These are phyloP conservation scores for Wickerhamiella australiensis DNA, from an alignment of 805 yeast species.

Conservation along the genomic window DNA sequence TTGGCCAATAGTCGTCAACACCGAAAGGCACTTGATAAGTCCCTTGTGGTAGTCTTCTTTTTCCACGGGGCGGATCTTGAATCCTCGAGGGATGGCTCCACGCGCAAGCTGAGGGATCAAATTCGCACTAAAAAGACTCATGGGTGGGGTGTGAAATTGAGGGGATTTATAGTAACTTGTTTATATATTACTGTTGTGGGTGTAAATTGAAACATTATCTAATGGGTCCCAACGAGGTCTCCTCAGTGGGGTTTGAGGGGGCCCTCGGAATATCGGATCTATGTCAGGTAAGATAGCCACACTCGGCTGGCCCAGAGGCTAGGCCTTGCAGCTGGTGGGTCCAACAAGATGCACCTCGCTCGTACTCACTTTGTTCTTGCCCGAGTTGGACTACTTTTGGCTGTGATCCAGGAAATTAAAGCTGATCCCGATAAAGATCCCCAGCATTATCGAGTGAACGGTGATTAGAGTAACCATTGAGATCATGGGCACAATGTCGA, in stretches of 20 bases:
- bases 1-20: constrained; percentile 74
- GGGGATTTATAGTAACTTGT: not conserved
- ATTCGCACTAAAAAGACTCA: constrained; percentile 17
- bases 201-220: not conserved
- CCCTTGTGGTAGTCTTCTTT: constrained; percentile 49
- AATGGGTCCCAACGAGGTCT: not conserved
- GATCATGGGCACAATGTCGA: not conserved
- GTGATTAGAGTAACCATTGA: not conserved
- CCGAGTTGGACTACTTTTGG: not conserved
- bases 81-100: constrained; percentile 44
- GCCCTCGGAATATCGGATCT: too few species aligned
- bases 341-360: too few species aligned
- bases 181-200: not conserved
- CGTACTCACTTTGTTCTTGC: too few species aligned
- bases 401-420: not conserved
- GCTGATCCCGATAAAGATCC: not conserved
- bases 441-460: not conserved
- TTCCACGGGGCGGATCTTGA: constrained; percentile 47
- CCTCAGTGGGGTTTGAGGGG: too few species aligned
- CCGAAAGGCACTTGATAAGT: constrained; percentile 48
- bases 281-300: too few species aligned
- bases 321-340: too few species aligned
- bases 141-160: not conserved
- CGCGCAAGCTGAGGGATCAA: constrained; percentile 24
- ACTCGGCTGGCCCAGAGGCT: too few species aligned